These are phyloP conservation scores for Nakazawaea ambrosiae DNA, from an alignment of 805 yeast species.

Conservation along the genomic window DNA sequence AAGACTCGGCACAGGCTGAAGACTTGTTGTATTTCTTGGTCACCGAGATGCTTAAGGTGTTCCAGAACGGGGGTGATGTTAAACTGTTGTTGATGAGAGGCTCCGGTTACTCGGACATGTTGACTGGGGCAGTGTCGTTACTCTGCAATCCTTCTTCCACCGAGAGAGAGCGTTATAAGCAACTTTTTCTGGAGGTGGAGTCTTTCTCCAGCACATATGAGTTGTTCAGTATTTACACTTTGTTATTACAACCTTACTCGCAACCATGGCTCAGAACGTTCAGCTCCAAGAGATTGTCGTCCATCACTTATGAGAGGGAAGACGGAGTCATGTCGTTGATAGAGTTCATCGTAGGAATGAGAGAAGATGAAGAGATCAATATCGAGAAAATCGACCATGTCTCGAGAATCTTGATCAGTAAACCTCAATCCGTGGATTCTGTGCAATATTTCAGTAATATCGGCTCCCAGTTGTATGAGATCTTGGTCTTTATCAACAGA, in stretches of 20 bases:
- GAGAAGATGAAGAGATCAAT: slow-evolving; percentile 66
- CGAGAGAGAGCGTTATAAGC: slow-evolving; percentile 2
- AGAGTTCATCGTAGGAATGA: slow-evolving; percentile 69
- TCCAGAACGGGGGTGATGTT: slow-evolving; percentile 39
- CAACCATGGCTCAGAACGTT: slow-evolving; percentile 39
- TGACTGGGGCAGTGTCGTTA: slow-evolving; percentile 41
- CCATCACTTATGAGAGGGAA: slow-evolving; percentile 47
- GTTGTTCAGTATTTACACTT: slow-evolving; percentile 51
- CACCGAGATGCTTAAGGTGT: slow-evolving; percentile 25
- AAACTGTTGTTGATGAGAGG: slow-evolving; percentile 52
- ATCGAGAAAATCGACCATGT: slow-evolving; percentile 62
- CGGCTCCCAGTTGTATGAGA: slow-evolving; percentile 54
- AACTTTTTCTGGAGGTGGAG: slow-evolving; percentile 26
- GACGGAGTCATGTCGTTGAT: slow-evolving; percentile 65
- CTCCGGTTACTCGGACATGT: slow-evolving; percentile 56
- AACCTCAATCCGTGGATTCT: slow-evolving; percentile 46
- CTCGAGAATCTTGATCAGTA: slow-evolving; percentile 51
- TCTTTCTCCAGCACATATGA: slow-evolving; percentile 57
- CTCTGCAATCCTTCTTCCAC: slow-evolving; percentile 24
- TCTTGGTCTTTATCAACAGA: slow-evolving; percentile 52
- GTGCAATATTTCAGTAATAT: slow-evolving; percentile 48
- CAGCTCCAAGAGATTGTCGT: slow-evolving; percentile 43
- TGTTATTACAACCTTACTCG: slow-evolving; percentile 43
- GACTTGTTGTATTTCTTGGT: slow-evolving; percentile 19
- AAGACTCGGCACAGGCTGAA: slow-evolving; percentile 12